A percentile compares a stretch with the other conserved stretches of the same genome.
Evolutionary conservation across 1,284 basidiomycete genomes (phyloP).

Genomic region (Malassezia brasiliensis): DNA sequence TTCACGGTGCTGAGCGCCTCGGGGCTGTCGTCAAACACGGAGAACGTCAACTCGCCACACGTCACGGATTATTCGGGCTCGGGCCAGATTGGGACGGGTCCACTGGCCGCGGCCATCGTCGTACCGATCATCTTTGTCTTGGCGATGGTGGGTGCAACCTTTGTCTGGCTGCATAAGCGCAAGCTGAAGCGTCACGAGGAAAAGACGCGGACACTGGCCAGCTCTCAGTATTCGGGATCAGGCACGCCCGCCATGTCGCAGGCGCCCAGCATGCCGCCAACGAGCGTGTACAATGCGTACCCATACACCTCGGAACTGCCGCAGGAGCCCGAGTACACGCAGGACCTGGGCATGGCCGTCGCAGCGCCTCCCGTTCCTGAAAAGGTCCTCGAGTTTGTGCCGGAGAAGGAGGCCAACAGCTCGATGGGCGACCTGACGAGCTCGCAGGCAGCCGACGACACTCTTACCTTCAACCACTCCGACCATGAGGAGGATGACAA

Average conservation of each 20-base stretch:
- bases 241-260: not conserved
- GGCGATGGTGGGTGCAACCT: not conserved
- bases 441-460: not conserved
- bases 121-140: slow-evolving; percentile 5
- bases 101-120: slow-evolving; percentile 9
- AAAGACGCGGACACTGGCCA: not conserved
- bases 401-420: not conserved
- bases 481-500: not conserved
- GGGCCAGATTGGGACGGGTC: not conserved
- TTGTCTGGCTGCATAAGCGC: slow-evolving; percentile 2
- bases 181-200: not conserved
- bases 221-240: not conserved
- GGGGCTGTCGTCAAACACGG: not conserved
- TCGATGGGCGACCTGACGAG: not conserved
- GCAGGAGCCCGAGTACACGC: not conserved
- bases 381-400: not conserved
- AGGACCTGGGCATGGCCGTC: not conserved
- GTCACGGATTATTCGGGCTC: not conserved
- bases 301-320: not conserved
- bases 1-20: slow-evolving; percentile 21
- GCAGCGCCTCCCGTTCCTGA: not conserved
- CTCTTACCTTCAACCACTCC: not conserved
- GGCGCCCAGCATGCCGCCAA: not conserved
- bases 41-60: not conserved
- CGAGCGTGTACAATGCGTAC: not conserved